Evolutionary conservation across 257 asterid genomes (phyloP).

Genomic region (Penstemon barbatus): DNA sequence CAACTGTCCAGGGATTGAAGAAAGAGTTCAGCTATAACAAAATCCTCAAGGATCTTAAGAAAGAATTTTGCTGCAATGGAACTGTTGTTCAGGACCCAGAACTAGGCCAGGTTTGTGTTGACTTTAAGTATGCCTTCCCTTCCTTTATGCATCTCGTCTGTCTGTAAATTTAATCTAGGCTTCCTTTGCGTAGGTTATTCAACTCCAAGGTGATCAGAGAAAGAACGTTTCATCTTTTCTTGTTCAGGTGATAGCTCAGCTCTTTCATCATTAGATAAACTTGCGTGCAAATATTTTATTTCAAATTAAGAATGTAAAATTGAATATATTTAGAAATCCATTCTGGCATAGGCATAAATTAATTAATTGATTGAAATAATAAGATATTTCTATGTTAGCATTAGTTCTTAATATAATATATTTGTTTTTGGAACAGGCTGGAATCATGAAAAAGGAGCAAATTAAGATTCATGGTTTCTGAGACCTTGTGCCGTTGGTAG

Average conservation of each 20-base stretch:
- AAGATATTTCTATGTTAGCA: background rate
- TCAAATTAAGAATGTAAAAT: background rate
- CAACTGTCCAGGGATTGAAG: conserved; percentile 70
- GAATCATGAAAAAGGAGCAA: conserved; percentile 53
- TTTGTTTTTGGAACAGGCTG: conserved; percentile 35
- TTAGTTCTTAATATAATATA: background rate
- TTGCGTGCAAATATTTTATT: background rate
- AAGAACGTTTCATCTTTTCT: conserved; percentile 57
- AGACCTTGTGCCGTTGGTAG: conserved; percentile 13
- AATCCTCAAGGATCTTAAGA: conserved; percentile 79
- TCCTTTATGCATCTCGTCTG: background rate
- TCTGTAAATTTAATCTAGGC: background rate
- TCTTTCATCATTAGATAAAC: background rate
- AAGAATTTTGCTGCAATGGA: conserved; percentile 93
- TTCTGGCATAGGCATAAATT: background rate
- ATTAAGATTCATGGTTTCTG: conserved; percentile 66
- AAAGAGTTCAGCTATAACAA: conserved; percentile 69
- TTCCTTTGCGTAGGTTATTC: conserved; percentile 55
- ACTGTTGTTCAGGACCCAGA: conserved; percentile 90
- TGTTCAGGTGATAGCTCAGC: conserved; percentile 38
- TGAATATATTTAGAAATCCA: background rate
- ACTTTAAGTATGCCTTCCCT: background rate
- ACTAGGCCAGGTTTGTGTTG: conserved; percentile 67
- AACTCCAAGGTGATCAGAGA: conserved; percentile 61
- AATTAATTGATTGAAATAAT: background rate